Evolutionary conservation across 1,139 yeast species (phyloP), one percentile per base, ranked within the genome.

Genomic region (Yamadazyma pseudoaaseri): DNA sequence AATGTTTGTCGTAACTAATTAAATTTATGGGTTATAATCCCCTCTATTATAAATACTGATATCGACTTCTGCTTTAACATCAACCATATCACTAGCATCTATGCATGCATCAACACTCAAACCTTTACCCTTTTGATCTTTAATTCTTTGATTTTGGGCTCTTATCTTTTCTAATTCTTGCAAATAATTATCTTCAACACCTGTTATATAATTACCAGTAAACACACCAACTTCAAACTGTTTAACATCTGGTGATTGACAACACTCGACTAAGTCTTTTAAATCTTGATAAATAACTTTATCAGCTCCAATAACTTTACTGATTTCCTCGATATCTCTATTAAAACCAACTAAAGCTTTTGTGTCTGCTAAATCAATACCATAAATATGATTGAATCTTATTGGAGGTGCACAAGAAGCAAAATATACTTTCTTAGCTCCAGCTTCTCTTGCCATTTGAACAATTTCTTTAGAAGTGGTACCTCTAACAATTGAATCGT

Each of bases 361-460:
- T 37, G 95, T 86, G 53, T 92, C 97, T 20, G 98, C 97, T 44
- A 92, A 73, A 65, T 92, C 98, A 49, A 92, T 92, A 58, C 98
- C 98, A 58, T 94, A 94, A 42, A 92, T 87, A 58, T 92, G 98
- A 64, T 92, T 92, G 63, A 73, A 80, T 60, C 98, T 79, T 54
- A 92, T 92, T 18, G 97, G 95, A 22, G 98, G 98, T 16, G 98
- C 96, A 56, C 97, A 94, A 14, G 96, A 86, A 0, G 98, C 98
- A 60, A 94, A 85, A 58, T 79, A 92, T 12, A 92, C 98, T 47
- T 80, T 81, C 41, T 77, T 80, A 26, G 98, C 98, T 36, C 98
- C 98, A 4, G 97, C 96, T 60, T 92, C 98, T 51, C 86, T 79
- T 10, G 98, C 98, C 98, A 92, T 92, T 49, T 81, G 86, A 20